Evolutionary conservation across 2,329 filamentous ascomycete genomes (phyloP), one percentile per base, ranked within the genome.

Genomic region (Fusarium temperatum): DNA sequence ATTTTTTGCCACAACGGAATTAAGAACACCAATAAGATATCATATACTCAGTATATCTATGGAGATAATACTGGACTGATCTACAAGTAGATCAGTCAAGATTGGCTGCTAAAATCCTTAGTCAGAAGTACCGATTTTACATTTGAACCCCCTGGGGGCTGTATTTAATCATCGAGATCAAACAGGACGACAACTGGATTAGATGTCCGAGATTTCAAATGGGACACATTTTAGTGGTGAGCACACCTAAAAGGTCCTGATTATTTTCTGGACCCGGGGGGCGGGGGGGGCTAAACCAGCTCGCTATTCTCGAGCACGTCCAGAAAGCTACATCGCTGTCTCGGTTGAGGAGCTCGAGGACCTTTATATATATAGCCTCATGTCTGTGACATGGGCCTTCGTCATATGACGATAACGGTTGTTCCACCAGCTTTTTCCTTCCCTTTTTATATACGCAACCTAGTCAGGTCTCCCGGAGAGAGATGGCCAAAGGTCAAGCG

Each of bases 301-400:
- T 15, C 39, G 30, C 24, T 39, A 56, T 24, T 44, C 53, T 66
- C n/a, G 22, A 38, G 39, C 48, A 41, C 11, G 18, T n/a, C n/a
- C 11, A 20, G n/a, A 48, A 24, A 26, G 30, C 12, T 14, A 44
- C 45, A 32, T 48, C 30, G 28, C 36, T 36, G 24, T 30, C 50
- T 50, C n/a, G 20, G 28, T 39, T 14, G 20, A 39, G 50, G 54
- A 54, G 42, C 53, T 30, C 28, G 28, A 47, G 53, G 18, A 30
- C 51, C 39, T 62, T 53, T 30, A 41, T 45, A 68, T 41, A 66
- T 26, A 59, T 44, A 38, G 68, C 62, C 68, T 56, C 57, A 61
- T 75, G 68, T 68, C 72, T 44, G 71, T 26, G 71, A 72, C 59
- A 72, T 69, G 63, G 72, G 59, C 50, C 51, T 72, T 74, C 63